Evolutionary conservation across 2,329 filamentous ascomycete genomes (phyloP).

Genomic region (Aspergillus fructus): DNA sequence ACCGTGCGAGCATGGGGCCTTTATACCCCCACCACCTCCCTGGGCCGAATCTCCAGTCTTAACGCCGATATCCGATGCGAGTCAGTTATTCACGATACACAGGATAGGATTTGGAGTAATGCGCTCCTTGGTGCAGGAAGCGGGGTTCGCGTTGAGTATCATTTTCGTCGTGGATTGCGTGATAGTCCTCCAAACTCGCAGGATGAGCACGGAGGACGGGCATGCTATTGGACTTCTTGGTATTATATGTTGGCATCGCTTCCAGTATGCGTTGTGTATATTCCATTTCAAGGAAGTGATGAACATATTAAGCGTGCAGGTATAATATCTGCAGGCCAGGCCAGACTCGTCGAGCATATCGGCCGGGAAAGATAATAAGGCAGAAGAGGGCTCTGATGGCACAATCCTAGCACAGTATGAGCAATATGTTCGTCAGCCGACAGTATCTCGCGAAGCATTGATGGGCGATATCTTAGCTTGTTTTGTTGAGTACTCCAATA

Average conservation of each 20-base stretch:
- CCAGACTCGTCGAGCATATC: too few relatives aligned
- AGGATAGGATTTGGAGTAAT: neutral
- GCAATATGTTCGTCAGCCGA: neutral
- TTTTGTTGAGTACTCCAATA: constrained; percentile 9
- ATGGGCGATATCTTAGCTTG: neutral
- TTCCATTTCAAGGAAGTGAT: neutral
- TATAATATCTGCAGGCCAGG: too few relatives aligned
- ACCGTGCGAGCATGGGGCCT: neutral
- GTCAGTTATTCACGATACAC: neutral
- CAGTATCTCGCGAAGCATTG: too few relatives aligned
- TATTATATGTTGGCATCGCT: neutral
- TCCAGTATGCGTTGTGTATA: neutral
- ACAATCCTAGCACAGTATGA: neutral
- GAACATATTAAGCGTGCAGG: neutral
- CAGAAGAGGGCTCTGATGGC: neutral
- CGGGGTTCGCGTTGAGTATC: constrained; percentile 17
- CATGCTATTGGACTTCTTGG: neutral
- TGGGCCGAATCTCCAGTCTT: neutral
- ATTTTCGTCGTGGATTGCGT: constrained; percentile 18
- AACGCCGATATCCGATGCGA: neutral
- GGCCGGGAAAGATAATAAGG: neutral
- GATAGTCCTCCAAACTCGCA: constrained; percentile 5
- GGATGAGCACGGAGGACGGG: neutral
- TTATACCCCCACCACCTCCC: neutral
- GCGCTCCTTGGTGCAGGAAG: neutral